Evolutionary conservation across 1,284 basidiomycete species (phyloP).

Genomic region (Rhodotorula sp.): DNA sequence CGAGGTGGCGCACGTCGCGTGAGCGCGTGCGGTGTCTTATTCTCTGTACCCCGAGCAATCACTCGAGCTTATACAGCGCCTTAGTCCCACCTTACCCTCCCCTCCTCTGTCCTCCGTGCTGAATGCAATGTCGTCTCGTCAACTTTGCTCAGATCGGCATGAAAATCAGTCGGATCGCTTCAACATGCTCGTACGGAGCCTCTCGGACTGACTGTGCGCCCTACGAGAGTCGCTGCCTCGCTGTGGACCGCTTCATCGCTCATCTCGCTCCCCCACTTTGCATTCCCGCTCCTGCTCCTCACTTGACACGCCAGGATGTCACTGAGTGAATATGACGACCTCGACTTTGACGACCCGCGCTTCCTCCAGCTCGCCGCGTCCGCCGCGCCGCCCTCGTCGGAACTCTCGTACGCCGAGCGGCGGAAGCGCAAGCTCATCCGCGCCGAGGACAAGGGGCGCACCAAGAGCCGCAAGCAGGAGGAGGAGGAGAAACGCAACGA

Average conservation of each 20-base stretch:
- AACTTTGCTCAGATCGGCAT: too few species aligned
- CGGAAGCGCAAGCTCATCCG: slow-evolving; percentile 27
- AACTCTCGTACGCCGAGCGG: slow-evolving; percentile 30
- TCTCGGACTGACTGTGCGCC: too few species aligned
- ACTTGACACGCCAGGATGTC: background rate
- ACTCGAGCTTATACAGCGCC: too few species aligned
- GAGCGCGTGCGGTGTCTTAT: too few species aligned
- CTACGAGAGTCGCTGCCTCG: too few species aligned
- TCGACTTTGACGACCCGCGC: slow-evolving; percentile 43
- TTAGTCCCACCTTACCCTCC: too few species aligned
- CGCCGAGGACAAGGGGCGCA: slow-evolving; percentile 4
- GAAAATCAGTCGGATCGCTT: too few species aligned
- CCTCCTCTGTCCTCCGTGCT: too few species aligned
- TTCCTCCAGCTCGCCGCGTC: slow-evolving; percentile 22
- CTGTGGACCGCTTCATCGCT: background rate
- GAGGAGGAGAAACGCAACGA: slow-evolving; percentile 28
- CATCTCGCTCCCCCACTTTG: background rate
- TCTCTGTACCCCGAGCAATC: background rate
- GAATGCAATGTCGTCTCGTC: too few species aligned
- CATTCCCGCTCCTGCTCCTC: background rate
- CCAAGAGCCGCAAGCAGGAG: slow-evolving; percentile 21
- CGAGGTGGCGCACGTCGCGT: background rate
- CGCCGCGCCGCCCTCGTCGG: background rate
- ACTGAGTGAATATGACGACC: slow-evolving; percentile 27
- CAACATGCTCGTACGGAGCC: too few species aligned